Conservation (phyloP, 2,329 filamentous ascomycete genomes). For the Coleophoma cylindrospora region DNA sequence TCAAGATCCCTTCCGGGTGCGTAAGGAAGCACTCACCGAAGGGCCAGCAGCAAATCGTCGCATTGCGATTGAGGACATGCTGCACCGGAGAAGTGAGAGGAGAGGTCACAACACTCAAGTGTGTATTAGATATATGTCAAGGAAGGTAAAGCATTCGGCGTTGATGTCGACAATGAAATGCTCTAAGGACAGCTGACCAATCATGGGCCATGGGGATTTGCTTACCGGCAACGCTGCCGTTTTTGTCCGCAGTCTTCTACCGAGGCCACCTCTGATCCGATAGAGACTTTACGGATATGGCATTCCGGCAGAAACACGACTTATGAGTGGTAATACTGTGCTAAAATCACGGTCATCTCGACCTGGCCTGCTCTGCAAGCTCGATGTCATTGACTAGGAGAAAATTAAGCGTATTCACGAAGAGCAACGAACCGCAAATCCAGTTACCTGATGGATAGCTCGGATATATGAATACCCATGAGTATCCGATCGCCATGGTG, state of each 20-base stretch:
- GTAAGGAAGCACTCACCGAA: constrained; percentile 40
- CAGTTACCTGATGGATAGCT: no score
- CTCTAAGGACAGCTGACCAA: constrained; percentile 7
- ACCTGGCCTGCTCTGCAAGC: no score
- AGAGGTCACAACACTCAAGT: constrained; percentile 1
- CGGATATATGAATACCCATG: no score
- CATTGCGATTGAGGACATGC: constrained; percentile 61
- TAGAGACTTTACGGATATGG: background rate
- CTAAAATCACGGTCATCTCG: no score
- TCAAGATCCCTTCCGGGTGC: background rate
- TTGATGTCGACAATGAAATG: constrained; percentile 1
- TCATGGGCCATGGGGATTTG: constrained; percentile 48
- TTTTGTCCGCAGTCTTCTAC: background rate
- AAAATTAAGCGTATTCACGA: no score
- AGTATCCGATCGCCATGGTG: no score
- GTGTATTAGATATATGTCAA: background rate
- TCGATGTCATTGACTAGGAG: no score
- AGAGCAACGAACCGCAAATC: no score
- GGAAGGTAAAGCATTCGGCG: background rate
- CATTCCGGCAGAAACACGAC: no score
- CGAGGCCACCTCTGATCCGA: background rate
- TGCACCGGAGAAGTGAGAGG: constrained; percentile 23
- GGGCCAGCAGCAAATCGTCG: constrained; percentile 52
- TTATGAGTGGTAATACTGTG: no score
- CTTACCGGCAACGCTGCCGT: constrained; percentile 29